Evolutionary conservation across 164 flowering plant genomes (phyloP), one percentile per base, ranked within the genome.

Genomic region (Chloranthus sessilifolius): DNA sequence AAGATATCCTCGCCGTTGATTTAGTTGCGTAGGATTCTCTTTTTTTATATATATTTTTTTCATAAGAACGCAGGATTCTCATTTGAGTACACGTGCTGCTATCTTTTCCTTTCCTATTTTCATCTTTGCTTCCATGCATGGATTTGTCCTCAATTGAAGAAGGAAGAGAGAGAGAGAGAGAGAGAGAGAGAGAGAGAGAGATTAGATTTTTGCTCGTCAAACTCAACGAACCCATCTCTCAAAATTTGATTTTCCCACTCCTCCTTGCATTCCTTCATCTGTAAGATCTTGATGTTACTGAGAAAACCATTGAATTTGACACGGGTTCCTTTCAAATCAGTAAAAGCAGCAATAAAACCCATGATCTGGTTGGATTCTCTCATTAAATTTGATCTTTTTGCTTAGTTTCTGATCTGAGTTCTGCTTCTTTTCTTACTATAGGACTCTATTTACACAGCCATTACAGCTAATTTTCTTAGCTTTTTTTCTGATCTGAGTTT

Each of bases 101-200:
- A 48, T 44, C 66, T 67, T 60, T 66, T 39, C 41, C n/a, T 67
- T 70, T 49, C 61, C 55, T 60, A 58, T 61, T 54, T 47, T 64
- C 41, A 69, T 70, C 77, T 65, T 76, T 73, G 77, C 77, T 74
- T 76, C 70, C 77, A 61, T 82, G 85, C 89, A 82, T 82, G 83
- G 83, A 73, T 74, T 77, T 79, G 81, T 82, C 81, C 79, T 70
- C 88, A 81, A 66, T n/a, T n/a, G n/a, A n/a, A n/a, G n/a, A n/a
- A n/a, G n/a, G n/a, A n/a, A n/a, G n/a, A n/a, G n/a, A n/a, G 53
- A 47, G 62, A 47, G 37, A 45, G 25, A 4, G 20, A 43, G 54
- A 33, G 52, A 60, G 54, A 57, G n/a, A n/a, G n/a, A n/a, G n/a
- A n/a, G n/a, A n/a, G n/a, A n/a, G n/a, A n/a, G n/a, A n/a, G n/a